These are phyloP conservation scores for Sclerotinia trifoliorum DNA, from an alignment of 2,329 filamentous ascomycete genomes.

Conservation along the genomic window DNA sequence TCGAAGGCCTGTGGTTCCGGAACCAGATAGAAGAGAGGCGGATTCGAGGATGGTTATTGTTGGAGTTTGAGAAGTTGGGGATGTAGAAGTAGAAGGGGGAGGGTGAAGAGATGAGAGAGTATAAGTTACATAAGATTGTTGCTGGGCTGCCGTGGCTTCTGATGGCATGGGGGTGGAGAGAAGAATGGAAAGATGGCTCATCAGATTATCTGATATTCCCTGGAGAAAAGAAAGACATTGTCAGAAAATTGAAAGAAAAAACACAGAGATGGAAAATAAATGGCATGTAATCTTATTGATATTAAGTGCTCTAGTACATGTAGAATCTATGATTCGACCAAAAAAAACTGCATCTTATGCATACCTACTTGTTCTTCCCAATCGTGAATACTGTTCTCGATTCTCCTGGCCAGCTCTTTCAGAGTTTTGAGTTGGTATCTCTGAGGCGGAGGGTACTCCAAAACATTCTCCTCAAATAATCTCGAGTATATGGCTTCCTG, in stretches of 20 bases:
- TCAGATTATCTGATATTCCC: constrained; percentile 82
- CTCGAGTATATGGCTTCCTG: constrained; percentile 66
- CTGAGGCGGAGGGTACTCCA: constrained; percentile 60
- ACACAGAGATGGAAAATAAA: neutral
- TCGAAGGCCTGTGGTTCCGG: constrained; percentile 71
- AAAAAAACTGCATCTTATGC: constrained; percentile 24
- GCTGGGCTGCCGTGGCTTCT: constrained; percentile 65
- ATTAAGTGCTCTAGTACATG: neutral
- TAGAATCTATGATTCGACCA: constrained; percentile 19
- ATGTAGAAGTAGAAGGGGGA: neutral
- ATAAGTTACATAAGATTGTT: constrained; percentile 75
- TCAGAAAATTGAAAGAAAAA: constrained; percentile 28
- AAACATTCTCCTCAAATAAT: constrained; percentile 61
- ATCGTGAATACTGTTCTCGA: constrained; percentile 74
- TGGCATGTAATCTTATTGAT: neutral
- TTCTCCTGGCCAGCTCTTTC: constrained; percentile 66
- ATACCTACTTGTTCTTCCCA: constrained; percentile 82
- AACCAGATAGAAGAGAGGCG: constrained; percentile 64
- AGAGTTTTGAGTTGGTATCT: constrained; percentile 71
- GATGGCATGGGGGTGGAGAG: constrained; percentile 63
- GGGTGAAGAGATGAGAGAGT: constrained; percentile 31
- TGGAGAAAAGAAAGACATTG: constrained; percentile 44
- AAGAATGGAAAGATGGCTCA: constrained; percentile 64
- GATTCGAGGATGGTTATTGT: constrained; percentile 67
- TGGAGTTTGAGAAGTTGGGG: constrained; percentile 10